A percentile compares a stretch with the other conserved stretches of the same genome.
These are phyloP conservation scores for Ascobolus immersus DNA, from an alignment of 495 filamentous ascomycete species.

Conservation along the genomic window DNA sequence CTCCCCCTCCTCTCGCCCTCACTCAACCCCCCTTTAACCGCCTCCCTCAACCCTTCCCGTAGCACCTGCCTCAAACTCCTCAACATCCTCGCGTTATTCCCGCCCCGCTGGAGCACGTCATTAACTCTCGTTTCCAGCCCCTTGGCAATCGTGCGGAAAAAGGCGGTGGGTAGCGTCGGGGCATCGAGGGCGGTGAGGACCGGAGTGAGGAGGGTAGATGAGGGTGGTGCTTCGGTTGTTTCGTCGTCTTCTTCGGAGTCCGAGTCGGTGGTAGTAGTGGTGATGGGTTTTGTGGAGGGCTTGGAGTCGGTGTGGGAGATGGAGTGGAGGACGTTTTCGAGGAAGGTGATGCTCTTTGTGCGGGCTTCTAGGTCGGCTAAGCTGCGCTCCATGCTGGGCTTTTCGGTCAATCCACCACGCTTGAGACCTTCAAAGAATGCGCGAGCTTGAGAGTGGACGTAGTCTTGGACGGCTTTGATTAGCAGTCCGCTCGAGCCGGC, in stretches of 20 bases:
- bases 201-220: conserved; percentile 39
- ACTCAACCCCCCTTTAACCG: conserved; percentile 54
- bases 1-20: conserved; percentile 18
- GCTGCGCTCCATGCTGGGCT: too few species aligned
- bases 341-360: not conserved
- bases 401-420: too few species aligned
- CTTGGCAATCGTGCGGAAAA: conserved; percentile 68
- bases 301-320: not conserved
- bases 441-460: too few species aligned
- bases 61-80: conserved; percentile 49
- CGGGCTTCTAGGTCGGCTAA: not conserved
- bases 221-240: conserved; percentile 29
- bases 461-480: conserved; percentile 51
- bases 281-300: conserved; percentile 11
- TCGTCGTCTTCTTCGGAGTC: conserved; percentile 34
- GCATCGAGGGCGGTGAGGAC: conserved; percentile 64
- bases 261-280: not conserved
- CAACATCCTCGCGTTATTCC: conserved; percentile 57
- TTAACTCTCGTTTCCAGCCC: conserved; percentile 50
- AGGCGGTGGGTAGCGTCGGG: conserved; percentile 61
- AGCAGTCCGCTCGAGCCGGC: too few species aligned
- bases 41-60: conserved; percentile 51
- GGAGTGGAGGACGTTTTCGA: not conserved
- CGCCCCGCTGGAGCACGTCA: conserved; percentile 59
- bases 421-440: too few species aligned